These are phyloP conservation scores for Chaetoceros muelleri DNA, from an alignment of 108 stramenopile genomes.

Conservation along the genomic window DNA sequence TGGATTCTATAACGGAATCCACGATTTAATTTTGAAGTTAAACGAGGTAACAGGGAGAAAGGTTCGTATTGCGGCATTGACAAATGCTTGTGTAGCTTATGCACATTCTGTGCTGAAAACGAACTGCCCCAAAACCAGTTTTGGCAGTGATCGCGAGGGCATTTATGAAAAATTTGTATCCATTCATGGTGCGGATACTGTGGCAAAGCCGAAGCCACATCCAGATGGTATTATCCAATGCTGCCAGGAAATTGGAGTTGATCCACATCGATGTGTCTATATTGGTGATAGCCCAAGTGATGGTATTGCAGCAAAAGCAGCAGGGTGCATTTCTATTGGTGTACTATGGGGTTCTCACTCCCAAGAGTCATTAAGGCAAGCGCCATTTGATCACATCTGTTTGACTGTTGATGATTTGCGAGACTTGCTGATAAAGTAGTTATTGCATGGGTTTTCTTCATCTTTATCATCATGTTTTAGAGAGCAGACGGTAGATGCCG, in stretches of 20 bases:
- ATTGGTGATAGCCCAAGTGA: conserved; percentile 76
- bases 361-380: conserved; percentile 41
- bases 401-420: conserved; percentile 39
- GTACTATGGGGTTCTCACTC: conserved; percentile 69
- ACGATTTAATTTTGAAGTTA: conserved; percentile 23
- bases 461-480: too few species aligned
- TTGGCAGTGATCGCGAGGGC: conserved; percentile 4
- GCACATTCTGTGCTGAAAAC: conserved; percentile 71
- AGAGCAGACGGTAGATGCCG: too few species aligned
- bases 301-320: conserved; percentile 51
- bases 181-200: conserved; percentile 70
- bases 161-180: conserved; percentile 46
- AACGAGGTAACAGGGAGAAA: neutral
- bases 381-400: conserved; percentile 44
- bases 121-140: conserved; percentile 22
- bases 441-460: too few species aligned
- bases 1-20: conserved; percentile 64
- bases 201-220: conserved; percentile 63
- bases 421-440: conserved; percentile 10
- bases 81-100: conserved; percentile 77
- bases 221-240: conserved; percentile 59
- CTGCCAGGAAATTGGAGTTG: conserved; percentile 48
- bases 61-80: conserved; percentile 55
- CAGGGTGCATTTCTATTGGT: conserved; percentile 58
- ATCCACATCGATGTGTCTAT: conserved; percentile 51